These are phyloP conservation scores for Aspergillus panamensis DNA, from an alignment of 495 filamentous ascomycete genomes.

Conservation along the genomic window DNA sequence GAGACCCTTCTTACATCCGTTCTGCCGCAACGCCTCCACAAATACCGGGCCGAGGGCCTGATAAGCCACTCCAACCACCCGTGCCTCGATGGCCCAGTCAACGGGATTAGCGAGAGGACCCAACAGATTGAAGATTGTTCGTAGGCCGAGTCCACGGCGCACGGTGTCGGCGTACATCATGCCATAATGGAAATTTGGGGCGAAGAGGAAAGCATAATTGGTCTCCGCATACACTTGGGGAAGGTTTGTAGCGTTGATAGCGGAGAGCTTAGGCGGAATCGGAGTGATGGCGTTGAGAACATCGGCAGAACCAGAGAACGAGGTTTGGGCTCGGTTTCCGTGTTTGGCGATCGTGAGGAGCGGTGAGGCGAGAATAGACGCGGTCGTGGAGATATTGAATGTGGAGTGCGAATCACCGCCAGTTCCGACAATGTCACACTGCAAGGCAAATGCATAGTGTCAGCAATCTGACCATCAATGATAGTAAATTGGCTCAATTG, in stretches of 20 bases:
- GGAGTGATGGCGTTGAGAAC: conserved; percentile 71
- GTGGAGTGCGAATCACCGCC: conserved; percentile 95
- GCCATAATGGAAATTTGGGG: conserved; percentile 91
- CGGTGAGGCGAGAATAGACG: conserved; percentile 86
- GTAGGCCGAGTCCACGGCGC: conserved; percentile 77
- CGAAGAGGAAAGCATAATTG: conserved; percentile 95
- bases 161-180: conserved; percentile 84
- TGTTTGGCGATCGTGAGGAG: conserved; percentile 85
- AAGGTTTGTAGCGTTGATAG: conserved; percentile 67
- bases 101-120: conserved; percentile 89
- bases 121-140: conserved; percentile 95
- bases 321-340: conserved; percentile 93
- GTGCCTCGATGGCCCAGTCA: conserved; percentile 75
- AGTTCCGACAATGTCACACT: conserved; percentile 98
- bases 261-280: conserved; percentile 64
- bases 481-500: conserved; percentile 15
- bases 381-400: conserved; percentile 94
- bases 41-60: conserved; percentile 80
- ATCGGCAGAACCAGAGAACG: conserved; percentile 92
- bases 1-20: conserved; percentile 77
- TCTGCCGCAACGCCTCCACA: conserved; percentile 73
- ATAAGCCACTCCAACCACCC: conserved; percentile 88
- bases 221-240: conserved; percentile 64
- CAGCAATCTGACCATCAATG: not conserved
- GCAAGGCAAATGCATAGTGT: conserved; percentile 1